These are phyloP conservation scores for Chamaecyparis obtusa DNA, from an alignment of 75 land plant species.

Conservation along the genomic window DNA sequence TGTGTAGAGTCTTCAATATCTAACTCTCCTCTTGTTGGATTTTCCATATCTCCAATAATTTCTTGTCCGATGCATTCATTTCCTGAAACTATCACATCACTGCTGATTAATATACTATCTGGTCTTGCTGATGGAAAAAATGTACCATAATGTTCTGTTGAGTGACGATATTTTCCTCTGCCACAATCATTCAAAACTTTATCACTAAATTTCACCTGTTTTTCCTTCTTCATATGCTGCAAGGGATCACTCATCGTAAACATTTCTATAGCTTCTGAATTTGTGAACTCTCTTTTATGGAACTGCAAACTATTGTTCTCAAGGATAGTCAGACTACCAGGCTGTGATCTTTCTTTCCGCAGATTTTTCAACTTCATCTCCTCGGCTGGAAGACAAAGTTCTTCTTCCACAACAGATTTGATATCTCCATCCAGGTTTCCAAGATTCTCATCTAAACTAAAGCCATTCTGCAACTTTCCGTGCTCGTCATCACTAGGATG, in stretches of 20 bases:
- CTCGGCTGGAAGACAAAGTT: conserved; percentile 33
- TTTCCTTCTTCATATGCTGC: conserved; percentile 28
- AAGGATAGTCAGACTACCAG: neutral
- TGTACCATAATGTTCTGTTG: conserved; percentile 17
- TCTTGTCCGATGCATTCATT: conserved; percentile 23
- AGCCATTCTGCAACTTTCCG: conserved; percentile 14
- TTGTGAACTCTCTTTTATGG: neutral
- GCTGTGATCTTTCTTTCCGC: neutral
- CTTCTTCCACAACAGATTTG: conserved; percentile 29
- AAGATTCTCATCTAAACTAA: conserved; percentile 12
- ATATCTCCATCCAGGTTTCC: conserved; percentile 45
- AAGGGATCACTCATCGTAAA: conserved; percentile 17
- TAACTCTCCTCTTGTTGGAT: conserved; percentile 22
- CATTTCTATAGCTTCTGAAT: conserved; percentile 17
- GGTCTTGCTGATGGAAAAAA: conserved; percentile 18
- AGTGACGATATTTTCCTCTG: neutral
- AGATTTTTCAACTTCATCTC: conserved; percentile 28
- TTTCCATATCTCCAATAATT: conserved; percentile 40
- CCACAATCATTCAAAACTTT: conserved; percentile 7
- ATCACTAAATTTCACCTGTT: conserved; percentile 12
- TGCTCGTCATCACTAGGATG: conserved; percentile 47
- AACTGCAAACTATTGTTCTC: neutral
- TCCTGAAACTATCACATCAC: conserved; percentile 29
- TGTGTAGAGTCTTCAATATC: conserved; percentile 10
- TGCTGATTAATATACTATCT: conserved; percentile 23